phyloP scores from a whole-genome alignment of 306 rosid genomes.

The Echinosophora koreensis region DNA sequence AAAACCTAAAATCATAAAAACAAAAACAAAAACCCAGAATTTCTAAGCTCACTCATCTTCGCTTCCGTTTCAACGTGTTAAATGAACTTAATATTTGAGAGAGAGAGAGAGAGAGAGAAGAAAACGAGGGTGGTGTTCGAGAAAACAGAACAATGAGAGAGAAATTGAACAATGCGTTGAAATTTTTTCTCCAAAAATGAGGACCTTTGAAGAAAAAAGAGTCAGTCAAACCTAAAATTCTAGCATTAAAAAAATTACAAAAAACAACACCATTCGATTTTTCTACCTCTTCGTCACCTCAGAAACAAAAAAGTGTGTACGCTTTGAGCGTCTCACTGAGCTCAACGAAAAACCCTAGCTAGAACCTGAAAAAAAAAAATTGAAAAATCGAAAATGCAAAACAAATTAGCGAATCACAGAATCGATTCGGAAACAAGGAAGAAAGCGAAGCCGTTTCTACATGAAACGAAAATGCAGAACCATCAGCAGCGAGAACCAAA shows the following conservation, averaged over 20 bases:
- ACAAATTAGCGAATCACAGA: neutral
- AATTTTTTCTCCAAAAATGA: slow-evolving; percentile 16
- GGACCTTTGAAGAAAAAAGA: neutral
- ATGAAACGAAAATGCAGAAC: slow-evolving; percentile 43
- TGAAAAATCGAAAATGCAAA: neutral
- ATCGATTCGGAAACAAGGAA: neutral
- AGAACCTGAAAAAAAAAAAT: slow-evolving; percentile 5
- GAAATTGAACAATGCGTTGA: neutral
- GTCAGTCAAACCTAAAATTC: slow-evolving; percentile 11
- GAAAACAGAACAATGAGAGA: neutral
- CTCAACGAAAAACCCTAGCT: slow-evolving; percentile 51
- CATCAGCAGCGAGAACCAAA: neutral
- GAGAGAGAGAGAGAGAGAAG: neutral
- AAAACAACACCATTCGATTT: neutral
- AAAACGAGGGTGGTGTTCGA: neutral
- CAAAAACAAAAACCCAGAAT: neutral
- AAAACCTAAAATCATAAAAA: neutral
- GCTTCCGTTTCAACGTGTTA: slow-evolving; percentile 19
- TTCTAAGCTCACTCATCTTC: neutral
- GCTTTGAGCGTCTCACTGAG: neutral
- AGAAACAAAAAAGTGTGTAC: neutral
- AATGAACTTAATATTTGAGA: neutral
- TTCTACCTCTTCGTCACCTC: slow-evolving; percentile 24
- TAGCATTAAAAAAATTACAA: neutral
- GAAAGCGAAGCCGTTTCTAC: neutral